Evolutionary conservation across 371 early-diverging fungal genomes (phyloP).

Genomic region (Circinella minor): DNA sequence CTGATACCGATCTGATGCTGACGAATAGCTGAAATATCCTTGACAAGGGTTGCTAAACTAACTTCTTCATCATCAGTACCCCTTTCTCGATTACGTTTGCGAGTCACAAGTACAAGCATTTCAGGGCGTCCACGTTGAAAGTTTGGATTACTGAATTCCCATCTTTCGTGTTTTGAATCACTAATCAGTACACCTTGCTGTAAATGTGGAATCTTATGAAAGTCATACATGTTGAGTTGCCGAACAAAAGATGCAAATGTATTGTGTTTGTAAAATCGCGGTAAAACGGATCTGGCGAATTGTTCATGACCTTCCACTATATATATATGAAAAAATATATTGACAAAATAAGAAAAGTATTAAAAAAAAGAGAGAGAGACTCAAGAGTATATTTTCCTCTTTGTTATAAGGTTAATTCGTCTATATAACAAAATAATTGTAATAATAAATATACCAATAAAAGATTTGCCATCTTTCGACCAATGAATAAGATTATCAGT

Average conservation of each 20-base stretch:
- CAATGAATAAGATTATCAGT: conserved; percentile 74
- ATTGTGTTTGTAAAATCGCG: conserved; percentile 81
- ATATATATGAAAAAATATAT: not conserved
- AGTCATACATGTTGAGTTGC: conserved; percentile 85
- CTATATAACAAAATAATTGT: too few relatives aligned
- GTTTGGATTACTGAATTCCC: conserved; percentile 61
- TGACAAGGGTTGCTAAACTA: conserved; percentile 53
- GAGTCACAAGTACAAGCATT: conserved; percentile 50
- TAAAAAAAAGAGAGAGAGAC: not conserved
- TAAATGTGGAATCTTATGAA: conserved; percentile 71
- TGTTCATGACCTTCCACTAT: conserved; percentile 69
- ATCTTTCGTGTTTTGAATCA: conserved; percentile 38
- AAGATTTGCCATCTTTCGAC: conserved; percentile 77
- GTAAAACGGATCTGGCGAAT: conserved; percentile 79
- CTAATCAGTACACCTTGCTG: conserved; percentile 71
- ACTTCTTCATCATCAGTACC: conserved; percentile 34
- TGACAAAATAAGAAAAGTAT: not conserved
- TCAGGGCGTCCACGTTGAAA: conserved; percentile 58
- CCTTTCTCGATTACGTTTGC: conserved; percentile 54
- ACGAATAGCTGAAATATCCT: conserved; percentile 82
- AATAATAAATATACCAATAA: conserved; percentile 48
- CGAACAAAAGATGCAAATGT: conserved; percentile 86
- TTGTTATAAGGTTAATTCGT: too few relatives aligned
- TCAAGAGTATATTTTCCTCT: too few relatives aligned
- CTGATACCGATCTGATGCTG: conserved; percentile 85